Percentiles rank a stretch among this genome's conserved stretches.
Evolutionary conservation across 192 early-diverging fungal genomes (phyloP).

Genomic region (Backusella macrospora): DNA sequence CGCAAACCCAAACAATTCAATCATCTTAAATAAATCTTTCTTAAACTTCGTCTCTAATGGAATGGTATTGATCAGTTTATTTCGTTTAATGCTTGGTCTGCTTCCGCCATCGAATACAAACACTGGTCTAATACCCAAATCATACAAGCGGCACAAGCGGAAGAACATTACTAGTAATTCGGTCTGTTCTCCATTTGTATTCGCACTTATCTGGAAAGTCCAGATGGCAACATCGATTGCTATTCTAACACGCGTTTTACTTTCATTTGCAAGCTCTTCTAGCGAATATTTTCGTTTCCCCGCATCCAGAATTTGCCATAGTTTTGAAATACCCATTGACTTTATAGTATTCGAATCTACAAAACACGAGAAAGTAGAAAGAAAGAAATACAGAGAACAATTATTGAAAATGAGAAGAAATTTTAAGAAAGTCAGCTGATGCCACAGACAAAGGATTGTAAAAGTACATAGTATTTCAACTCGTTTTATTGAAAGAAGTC

Average conservation of each 20-base stretch:
- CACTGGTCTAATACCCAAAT: constrained; percentile 30
- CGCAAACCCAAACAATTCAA: constrained; percentile 27
- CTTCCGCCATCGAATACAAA: constrained; percentile 40
- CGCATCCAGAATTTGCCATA: neutral
- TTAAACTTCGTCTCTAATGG: neutral
- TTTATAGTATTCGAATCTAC: no score
- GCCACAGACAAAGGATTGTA: neutral
- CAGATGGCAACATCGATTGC: constrained; percentile 32
- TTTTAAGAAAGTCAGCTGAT: constrained; percentile 1
- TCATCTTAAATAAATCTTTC: neutral
- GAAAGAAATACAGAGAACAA: neutral
- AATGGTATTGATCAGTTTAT: constrained; percentile 4
- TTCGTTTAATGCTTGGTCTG: constrained; percentile 24
- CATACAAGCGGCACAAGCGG: constrained; percentile 25
- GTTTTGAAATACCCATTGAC: constrained; percentile 17
- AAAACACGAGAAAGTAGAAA: neutral
- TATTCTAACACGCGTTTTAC: constrained; percentile 13
- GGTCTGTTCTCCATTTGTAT: neutral
- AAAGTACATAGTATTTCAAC: neutral
- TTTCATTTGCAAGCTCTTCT: neutral
- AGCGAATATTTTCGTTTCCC: neutral
- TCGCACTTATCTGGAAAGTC: constrained; percentile 5
- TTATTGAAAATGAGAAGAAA: neutral
- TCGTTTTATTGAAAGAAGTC: neutral
- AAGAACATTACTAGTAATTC: constrained; percentile 21